Evolutionary conservation across 352 stramenopile species (phyloP), one percentile per base, ranked within the genome.

Genomic region (Blastocystis sp.): DNA sequence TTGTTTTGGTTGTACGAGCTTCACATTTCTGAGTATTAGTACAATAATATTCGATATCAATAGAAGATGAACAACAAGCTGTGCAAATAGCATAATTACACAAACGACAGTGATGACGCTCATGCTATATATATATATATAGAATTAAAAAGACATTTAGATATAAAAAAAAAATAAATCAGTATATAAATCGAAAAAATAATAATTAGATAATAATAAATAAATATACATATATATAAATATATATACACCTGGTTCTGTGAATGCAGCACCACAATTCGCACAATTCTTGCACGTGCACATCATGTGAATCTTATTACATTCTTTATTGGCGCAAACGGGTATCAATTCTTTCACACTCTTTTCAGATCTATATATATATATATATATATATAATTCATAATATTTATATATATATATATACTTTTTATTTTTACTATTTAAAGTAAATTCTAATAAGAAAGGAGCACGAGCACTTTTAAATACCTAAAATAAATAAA

Each of bases 391-490:
- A 52, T 24, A 13, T 28, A 24, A 19, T 36, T 21, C 7, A 49
- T 25, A 16, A 40, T 6, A 13, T 37, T 27, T 19, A 34, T 40
- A 7, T 32, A 27, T 24, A 28, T 55, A 36, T 23, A 5, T 21
- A 10, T 55, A 10, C 36, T 11, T 0, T 11, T 33, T 2, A 10
- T 1, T 25, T 42, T 35, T 56, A 13, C 52, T 41, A 18, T 54
- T 41, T 19, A 62, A 85, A 30, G 83, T 75, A 58, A 88, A 88
- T 45, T 88, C 76, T 33, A 88, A 74, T 0, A 84, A 77, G 5
- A 77, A 79, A 0, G 80, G 80, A 47, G 84, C 84, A 75, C 86
- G 80, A 2, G 80, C 80, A 67, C 77, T 85, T 59, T 86, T 85
- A 55, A 88, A 88, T 73, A 88, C 84, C 39, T n/a, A n/a, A n/a